Evolutionary conservation across 345 rosid species (phyloP).

Genomic region (Microcos paniculata): DNA sequence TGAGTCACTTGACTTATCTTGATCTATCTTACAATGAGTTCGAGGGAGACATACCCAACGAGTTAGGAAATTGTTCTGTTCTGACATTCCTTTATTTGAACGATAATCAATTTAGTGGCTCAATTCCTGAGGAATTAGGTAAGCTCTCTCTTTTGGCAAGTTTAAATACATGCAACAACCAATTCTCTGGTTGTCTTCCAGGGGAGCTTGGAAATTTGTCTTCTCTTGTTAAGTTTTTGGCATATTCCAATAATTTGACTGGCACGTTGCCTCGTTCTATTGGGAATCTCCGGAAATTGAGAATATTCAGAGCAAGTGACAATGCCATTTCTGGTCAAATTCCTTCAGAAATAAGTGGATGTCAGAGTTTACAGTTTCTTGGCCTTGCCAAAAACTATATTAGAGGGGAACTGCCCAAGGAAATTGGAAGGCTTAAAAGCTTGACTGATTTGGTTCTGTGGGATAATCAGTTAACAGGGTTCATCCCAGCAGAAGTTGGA

Average conservation of each 20-base stretch:
- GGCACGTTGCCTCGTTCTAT: conserved; percentile 80
- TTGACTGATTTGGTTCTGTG: conserved; percentile 67
- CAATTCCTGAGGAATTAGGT: conserved; percentile 54
- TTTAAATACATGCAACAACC: conserved; percentile 71
- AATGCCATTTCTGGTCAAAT: conserved; percentile 71
- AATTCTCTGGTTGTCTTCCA: conserved; percentile 70
- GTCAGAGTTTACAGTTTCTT: conserved; percentile 58
- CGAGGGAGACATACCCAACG: conserved; percentile 57
- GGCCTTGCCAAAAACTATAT: conserved; percentile 82
- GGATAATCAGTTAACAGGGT: conserved; percentile 67
- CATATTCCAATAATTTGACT: conserved; percentile 69
- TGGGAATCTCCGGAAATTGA: conserved; percentile 62
- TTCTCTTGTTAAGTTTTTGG: conserved; percentile 66
- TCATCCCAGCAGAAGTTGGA: conserved; percentile 71
- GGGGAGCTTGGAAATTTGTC: conserved; percentile 66
- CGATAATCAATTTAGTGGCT: conserved; percentile 63
- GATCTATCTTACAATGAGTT: conserved; percentile 60
- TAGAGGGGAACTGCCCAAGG: conserved; percentile 70
- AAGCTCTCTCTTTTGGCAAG: conserved; percentile 41
- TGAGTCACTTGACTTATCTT: conserved; percentile 56
- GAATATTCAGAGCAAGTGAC: conserved; percentile 66
- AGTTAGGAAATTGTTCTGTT: conserved; percentile 65
- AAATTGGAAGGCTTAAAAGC: conserved; percentile 61
- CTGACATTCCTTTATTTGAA: conserved; percentile 51
- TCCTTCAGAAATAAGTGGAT: conserved; percentile 70